A percentile compares a stretch with the other conserved stretches of the same genome.
Conservation (phyloP, 2,329 filamentous ascomycete genomes). For the Sporothrix mexicana region DNA sequence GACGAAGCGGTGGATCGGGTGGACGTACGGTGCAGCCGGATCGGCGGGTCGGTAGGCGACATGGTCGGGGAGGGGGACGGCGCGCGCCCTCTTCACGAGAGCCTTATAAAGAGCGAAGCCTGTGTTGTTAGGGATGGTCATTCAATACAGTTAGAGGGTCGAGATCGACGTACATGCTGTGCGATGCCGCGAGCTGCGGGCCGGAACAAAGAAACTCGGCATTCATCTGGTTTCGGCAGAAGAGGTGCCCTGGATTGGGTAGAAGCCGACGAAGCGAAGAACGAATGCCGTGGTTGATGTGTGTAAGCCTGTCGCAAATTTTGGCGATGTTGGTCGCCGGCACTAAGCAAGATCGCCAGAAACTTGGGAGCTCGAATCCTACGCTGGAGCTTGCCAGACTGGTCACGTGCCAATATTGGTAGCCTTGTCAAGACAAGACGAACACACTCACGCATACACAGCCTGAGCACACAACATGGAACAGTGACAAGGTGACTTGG, state of each 20-base stretch:
- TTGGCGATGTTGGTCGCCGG: neutral
- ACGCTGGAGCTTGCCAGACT: neutral
- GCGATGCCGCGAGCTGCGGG: constrained; percentile 59
- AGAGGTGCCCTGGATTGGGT: neutral
- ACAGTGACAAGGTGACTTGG: neutral
- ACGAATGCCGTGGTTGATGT: neutral
- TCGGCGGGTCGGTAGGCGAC: constrained; percentile 43
- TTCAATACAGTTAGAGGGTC: too few relatives aligned
- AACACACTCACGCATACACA: neutral
- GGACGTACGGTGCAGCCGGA: constrained; percentile 38
- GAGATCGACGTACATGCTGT: constrained; percentile 51
- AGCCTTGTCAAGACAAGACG: constrained; percentile 13
- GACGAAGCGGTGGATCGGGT: constrained; percentile 63
- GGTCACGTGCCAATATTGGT: constrained; percentile 6
- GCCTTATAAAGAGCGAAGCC: constrained; percentile 75
- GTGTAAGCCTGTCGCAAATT: neutral
- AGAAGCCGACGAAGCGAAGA: neutral
- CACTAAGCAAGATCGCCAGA: constrained; percentile 1
- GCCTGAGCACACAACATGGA: neutral
- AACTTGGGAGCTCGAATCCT: constrained; percentile 4
- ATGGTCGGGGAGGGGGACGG: constrained; percentile 59
- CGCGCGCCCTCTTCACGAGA: constrained; percentile 64
- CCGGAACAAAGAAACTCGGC: constrained; percentile 53
- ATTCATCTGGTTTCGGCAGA: constrained; percentile 42
- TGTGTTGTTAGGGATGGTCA: constrained; percentile 41